Base-by-base conservation (phyloP, 2,329 filamentous ascomycete species). In the Microascus cirrosus region DNA sequence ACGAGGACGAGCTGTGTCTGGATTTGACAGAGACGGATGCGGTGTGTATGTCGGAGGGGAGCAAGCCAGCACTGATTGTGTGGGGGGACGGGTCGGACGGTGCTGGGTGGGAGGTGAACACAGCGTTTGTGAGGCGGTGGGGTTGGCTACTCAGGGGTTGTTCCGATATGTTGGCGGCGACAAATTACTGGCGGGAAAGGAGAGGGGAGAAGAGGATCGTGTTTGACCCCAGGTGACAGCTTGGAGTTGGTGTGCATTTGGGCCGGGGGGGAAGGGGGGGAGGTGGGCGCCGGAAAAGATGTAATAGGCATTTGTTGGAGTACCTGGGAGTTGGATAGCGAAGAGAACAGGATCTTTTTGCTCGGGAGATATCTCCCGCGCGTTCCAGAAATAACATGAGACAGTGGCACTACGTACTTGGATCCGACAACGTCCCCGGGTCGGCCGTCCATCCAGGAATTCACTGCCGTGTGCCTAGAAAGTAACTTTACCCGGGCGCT, bases 41-140 rank as follows among this genome's bases (percentile, higher is more conserved):
- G 11, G 13, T 25, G 18, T 4, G 28, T 8, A 8, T 32, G 28
- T 54, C 58, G 48, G n/a, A 53, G 35, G 25, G 54, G 48, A 15
- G 62, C 62, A 55, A 65, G 69, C 20, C 69, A 67, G 1, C 55
- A 25, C 50, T 80, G 1, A 66, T 79, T 12, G 71, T 79, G 2
- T 80, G 77, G 78, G 74, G 75, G 1, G 73, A 76, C 7, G 70
- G 77, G 1, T 77, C 70, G 69, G 70, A 79, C 57, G 59, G 69
- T 2, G 59, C 60, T 0, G 74, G 69, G 12, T 81, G 77, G 78
- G 78, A 81, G 61, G 66, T 74, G 1, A 77, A 71, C 0, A 68
- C 71, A n/a, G 55, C 59, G 0, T 80, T 81, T 60, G 61, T 74
- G 12, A 65, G 66, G 35, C 78, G 77, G 60, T 81, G 75, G 74